A percentile compares a stretch with the other conserved stretches of the same genome.
phyloP scores from a whole-genome alignment of 2,329 filamentous ascomycete species.

The Talaromyces sp. region DNA sequence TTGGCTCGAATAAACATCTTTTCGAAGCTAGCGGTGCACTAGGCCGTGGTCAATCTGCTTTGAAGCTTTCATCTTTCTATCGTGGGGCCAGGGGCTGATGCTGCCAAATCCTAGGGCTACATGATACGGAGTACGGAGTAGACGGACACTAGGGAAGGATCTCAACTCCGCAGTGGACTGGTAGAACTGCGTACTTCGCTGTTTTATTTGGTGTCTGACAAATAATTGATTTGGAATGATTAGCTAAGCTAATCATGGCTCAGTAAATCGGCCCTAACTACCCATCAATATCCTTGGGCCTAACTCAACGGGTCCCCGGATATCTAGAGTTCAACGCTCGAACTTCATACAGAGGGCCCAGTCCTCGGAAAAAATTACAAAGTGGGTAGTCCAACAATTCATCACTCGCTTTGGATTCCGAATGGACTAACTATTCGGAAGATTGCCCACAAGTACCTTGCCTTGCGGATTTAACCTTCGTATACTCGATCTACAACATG shows the following conservation, averaged over 20 bases:
- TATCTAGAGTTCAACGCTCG: background rate
- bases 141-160: background rate
- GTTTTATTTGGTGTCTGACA: background rate
- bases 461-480: background rate
- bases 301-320: background rate
- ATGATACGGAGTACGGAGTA: background rate
- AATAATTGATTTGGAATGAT: background rate
- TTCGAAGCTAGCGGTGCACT: background rate
- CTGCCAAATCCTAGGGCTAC: background rate
- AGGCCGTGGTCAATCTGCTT: background rate
- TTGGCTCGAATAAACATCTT: background rate
- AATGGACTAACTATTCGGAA: background rate
- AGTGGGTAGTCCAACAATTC: background rate
- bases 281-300: background rate
- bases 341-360: background rate
- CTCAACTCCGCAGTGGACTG: no score
- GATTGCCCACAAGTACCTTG: background rate
- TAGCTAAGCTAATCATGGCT: background rate
- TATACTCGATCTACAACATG: background rate
- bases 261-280: background rate
- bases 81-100: background rate
- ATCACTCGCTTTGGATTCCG: background rate
- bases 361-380: background rate
- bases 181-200: no score
- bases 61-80: background rate